Conservation (phyloP, 495 filamentous ascomycete species). For the Penicillium steckii region DNA sequence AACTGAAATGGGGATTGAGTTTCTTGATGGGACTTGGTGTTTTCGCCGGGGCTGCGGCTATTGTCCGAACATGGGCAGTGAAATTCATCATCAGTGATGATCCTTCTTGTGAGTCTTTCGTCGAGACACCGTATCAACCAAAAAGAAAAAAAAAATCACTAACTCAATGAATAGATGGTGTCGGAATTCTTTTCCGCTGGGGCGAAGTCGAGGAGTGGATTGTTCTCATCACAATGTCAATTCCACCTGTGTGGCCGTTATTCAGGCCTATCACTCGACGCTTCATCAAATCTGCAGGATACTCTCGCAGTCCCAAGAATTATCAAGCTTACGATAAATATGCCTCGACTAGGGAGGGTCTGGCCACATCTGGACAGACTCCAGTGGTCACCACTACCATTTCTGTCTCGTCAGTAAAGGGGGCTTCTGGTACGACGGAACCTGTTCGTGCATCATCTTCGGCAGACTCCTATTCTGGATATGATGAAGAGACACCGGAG, state of each 20-base stretch:
- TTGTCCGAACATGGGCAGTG: constrained; percentile 21
- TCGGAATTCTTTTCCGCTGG: constrained; percentile 20
- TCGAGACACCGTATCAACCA: background rate
- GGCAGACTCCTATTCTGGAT: constrained; percentile 1
- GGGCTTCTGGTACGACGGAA: background rate
- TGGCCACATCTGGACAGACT: background rate
- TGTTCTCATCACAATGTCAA: constrained; percentile 24
- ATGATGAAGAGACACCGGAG: constrained; percentile 10
- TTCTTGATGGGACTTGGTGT: constrained; percentile 25
- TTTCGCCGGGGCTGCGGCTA: constrained; percentile 18
- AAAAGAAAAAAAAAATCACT: background rate
- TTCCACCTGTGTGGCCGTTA: constrained; percentile 22
- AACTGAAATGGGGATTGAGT: constrained; percentile 23
- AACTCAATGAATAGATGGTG: constrained; percentile 5
- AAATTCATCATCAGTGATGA: constrained; percentile 19
- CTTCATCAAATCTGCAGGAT: constrained; percentile 14
- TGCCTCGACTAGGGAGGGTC: constrained; percentile 3
- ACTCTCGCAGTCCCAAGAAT: constrained; percentile 8
- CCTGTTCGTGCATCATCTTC: constrained; percentile 6
- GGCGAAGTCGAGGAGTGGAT: constrained; percentile 24
- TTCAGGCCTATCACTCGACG: constrained; percentile 15
- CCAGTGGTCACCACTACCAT: constrained; percentile 18
- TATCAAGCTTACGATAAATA: constrained; percentile 3
- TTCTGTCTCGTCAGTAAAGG: constrained; percentile 13
- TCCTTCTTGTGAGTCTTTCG: constrained; percentile 14